Conservation (phyloP, 345 rosid species). For the Garcia nutans region DNA sequence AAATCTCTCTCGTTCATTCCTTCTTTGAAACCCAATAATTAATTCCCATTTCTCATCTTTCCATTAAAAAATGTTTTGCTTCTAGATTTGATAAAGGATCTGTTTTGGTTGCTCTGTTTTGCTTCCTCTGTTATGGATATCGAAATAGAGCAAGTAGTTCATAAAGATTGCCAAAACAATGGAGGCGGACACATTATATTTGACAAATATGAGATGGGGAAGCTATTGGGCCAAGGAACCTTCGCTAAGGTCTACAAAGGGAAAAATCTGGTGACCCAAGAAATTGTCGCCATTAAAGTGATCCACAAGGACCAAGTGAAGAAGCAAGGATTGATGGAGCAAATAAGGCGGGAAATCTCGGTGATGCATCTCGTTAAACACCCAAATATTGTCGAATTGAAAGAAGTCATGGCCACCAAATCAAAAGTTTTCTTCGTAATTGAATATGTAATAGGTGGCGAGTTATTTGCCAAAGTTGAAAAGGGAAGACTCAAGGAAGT, state of each 20-base stretch:
- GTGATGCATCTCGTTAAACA: constrained; percentile 30
- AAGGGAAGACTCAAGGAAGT: constrained; percentile 27
- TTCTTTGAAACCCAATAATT: neutral
- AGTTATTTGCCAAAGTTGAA: constrained; percentile 24
- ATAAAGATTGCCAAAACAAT: neutral
- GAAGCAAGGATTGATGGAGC: constrained; percentile 25
- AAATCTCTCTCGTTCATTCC: neutral
- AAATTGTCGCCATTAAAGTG: constrained; percentile 29
- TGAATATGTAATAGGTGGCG: constrained; percentile 31
- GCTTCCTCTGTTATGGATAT: neutral
- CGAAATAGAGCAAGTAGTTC: neutral
- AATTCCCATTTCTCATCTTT: neutral
- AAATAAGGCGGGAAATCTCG: constrained; percentile 26
- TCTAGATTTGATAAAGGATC: neutral
- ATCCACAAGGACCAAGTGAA: constrained; percentile 25
- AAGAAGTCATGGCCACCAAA: constrained; percentile 33
- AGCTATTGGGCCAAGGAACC: constrained; percentile 24
- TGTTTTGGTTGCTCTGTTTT: too few relatives aligned
- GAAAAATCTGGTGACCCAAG: constrained; percentile 14
- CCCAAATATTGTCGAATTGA: constrained; percentile 26
- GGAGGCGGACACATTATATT: constrained; percentile 14
- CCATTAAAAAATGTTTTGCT: neutral
- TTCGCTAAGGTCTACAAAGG: constrained; percentile 28
- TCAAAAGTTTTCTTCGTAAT: constrained; percentile 24
- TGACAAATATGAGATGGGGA: constrained; percentile 27